Evolutionary conservation across 257 asterid genomes (phyloP).

Genomic region (Nicotiana undulata): DNA sequence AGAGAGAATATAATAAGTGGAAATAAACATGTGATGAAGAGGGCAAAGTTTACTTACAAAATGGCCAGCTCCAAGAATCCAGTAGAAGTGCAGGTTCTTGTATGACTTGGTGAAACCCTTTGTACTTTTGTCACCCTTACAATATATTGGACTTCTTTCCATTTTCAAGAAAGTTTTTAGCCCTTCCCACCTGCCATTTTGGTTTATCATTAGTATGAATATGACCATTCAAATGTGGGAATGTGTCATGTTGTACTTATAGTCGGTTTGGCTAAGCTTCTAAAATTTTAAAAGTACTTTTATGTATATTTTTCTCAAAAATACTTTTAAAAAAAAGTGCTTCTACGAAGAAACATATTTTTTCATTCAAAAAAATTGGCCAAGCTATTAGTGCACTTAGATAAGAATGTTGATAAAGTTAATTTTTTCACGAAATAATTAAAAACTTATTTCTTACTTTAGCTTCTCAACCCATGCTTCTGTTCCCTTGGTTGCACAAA

Average conservation of each 20-base stretch:
- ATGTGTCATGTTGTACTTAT: too few relatives aligned
- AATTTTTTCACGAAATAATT: not conserved
- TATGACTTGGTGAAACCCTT: constrained; percentile 67
- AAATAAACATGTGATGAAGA: not conserved
- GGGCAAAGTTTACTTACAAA: constrained; percentile 45
- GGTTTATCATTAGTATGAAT: not conserved
- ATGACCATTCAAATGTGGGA: not conserved
- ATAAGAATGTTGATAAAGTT: too few relatives aligned
- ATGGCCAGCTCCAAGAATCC: constrained; percentile 99
- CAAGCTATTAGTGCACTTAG: too few relatives aligned
- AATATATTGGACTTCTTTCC: constrained; percentile 57
- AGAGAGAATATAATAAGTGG: too few relatives aligned
- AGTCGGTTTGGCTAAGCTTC: too few relatives aligned
- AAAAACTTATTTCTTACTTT: constrained; percentile 40
- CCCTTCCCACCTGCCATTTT: constrained; percentile 72
- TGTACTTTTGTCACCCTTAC: constrained; percentile 41
- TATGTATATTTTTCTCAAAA: too few relatives aligned
- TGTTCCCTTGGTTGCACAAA: constrained; percentile 85
- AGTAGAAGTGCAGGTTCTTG: constrained; percentile 66
- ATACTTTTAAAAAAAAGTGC: too few relatives aligned
- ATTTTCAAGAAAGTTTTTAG: constrained; percentile 40
- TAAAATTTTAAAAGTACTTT: too few relatives aligned
- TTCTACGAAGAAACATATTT: too few relatives aligned
- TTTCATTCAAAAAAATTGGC: too few relatives aligned
- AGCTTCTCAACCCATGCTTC: constrained; percentile 91